Conservation (phyloP, 1,284 basidiomycete species). For the Exsudoporus floridanus region DNA sequence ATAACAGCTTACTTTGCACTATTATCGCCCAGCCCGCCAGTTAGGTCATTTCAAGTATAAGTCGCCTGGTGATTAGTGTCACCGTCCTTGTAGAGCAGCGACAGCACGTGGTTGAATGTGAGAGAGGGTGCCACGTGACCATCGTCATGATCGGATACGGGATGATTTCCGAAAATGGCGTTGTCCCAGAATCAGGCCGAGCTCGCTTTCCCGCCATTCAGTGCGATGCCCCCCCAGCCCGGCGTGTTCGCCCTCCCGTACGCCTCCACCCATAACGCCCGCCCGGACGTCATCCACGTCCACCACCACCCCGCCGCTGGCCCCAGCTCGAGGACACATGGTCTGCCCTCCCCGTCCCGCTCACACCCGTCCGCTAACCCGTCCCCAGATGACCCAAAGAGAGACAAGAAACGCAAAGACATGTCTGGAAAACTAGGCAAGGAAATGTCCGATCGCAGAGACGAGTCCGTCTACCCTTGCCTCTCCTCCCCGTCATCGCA, state of each 20-base stretch:
- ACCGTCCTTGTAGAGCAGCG: no score
- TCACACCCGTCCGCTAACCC: background rate
- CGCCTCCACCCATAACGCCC: conserved; percentile 43
- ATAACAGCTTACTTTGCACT: no score
- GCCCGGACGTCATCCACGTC: conserved; percentile 32
- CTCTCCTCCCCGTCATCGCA: conserved; percentile 7
- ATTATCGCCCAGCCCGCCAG: no score
- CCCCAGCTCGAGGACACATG: conserved; percentile 41
- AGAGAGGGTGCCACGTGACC: conserved; percentile 15
- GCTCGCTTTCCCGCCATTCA: background rate
- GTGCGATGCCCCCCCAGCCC: conserved; percentile 50
- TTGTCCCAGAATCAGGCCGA: background rate
- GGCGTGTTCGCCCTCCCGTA: conserved; percentile 53
- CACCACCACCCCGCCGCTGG: conserved; percentile 38
- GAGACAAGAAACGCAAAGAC: conserved; percentile 65
- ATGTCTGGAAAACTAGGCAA: conserved; percentile 64
- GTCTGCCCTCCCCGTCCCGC: conserved; percentile 21
- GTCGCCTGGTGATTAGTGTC: no score
- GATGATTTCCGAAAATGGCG: conserved; percentile 9
- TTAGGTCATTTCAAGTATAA: no score
- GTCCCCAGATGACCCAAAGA: conserved; percentile 44
- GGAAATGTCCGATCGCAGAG: conserved; percentile 67
- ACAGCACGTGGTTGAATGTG: no score
- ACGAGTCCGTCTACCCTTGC: conserved; percentile 57
- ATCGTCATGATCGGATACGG: conserved; percentile 26